Percentiles rank a stretch among this genome's conserved stretches.
Evolutionary conservation across 306 rosid species (phyloP).

Genomic region (Crotalaria pallida): DNA sequence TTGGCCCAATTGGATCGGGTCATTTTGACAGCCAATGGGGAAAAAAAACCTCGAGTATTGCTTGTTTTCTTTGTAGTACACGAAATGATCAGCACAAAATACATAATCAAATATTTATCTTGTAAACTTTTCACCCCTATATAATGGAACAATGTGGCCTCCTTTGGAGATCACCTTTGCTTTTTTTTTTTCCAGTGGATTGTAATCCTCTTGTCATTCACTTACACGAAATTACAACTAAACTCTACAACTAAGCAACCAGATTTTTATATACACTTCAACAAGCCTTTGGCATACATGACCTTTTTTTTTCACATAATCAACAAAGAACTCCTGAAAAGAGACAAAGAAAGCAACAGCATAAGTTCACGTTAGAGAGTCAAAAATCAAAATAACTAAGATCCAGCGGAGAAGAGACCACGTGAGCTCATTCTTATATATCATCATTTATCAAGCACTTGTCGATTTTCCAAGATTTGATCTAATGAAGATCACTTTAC

Average conservation of each 20-base stretch:
- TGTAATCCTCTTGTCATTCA: not conserved
- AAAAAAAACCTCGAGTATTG: not conserved
- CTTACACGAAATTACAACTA: constrained; percentile 2
- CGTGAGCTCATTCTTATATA: not conserved
- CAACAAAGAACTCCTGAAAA: constrained; percentile 29
- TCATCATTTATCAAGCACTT: not conserved
- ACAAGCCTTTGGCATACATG: not conserved
- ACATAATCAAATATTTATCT: not conserved
- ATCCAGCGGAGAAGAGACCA: not conserved
- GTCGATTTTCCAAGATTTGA: not conserved
- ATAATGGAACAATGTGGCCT: not conserved
- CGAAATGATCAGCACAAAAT: not conserved
- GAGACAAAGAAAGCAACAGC: not conserved
- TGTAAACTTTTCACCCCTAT: not conserved
- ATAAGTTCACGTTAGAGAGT: constrained; percentile 9
- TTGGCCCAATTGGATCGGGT: too few relatives aligned
- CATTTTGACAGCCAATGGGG: too few relatives aligned
- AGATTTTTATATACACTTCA: constrained; percentile 21
- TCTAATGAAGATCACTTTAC: not conserved
- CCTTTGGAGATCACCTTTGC: constrained; percentile 27
- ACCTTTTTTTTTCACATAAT: not conserved
- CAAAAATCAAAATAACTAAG: not conserved
- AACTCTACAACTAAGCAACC: constrained; percentile 17
- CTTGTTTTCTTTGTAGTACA: not conserved
- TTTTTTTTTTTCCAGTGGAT: not conserved